Evolutionary conservation across 768 basidiomycete species (phyloP).

Genomic region (Rhodotorula babjevae): DNA sequence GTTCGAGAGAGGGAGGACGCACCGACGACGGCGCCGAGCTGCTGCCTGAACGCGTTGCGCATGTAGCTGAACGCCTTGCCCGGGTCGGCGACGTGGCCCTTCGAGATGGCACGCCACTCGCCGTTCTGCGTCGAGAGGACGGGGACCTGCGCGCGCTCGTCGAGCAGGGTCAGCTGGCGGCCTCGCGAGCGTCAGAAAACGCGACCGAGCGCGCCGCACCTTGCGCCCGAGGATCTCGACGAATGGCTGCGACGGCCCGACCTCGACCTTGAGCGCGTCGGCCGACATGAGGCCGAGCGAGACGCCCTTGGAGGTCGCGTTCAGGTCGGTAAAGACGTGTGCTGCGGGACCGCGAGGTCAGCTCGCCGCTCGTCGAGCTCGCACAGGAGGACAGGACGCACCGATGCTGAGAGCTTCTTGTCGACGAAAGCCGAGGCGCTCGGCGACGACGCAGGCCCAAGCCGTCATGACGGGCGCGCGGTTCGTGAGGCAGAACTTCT

Average conservation of each 20-base stretch:
- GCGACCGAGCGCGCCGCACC: constrained; percentile 51
- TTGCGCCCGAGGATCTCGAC: constrained; percentile 69
- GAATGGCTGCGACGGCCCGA: constrained; percentile 70
- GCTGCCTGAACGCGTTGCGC: constrained; percentile 70
- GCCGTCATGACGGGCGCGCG: constrained; percentile 92
- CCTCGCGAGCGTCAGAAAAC: not conserved
- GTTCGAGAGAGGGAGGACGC: constrained; percentile 46
- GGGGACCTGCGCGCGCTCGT: constrained; percentile 59
- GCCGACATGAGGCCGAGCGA: constrained; percentile 63
- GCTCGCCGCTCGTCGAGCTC: not conserved
- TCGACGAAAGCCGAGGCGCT: constrained; percentile 75
- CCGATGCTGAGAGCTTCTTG: constrained; percentile 91
- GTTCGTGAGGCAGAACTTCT: constrained; percentile 68
- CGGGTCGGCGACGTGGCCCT: constrained; percentile 65
- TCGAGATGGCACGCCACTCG: constrained; percentile 78
- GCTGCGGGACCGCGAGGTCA: constrained; percentile 52
- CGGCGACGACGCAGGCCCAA: constrained; percentile 83
- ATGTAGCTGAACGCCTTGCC: constrained; percentile 73
- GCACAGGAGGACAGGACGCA: constrained; percentile 43
- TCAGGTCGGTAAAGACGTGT: constrained; percentile 89
- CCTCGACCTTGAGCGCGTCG: constrained; percentile 50
- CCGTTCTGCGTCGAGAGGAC: constrained; percentile 65
- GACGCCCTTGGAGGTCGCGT: constrained; percentile 76
- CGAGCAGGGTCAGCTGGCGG: not conserved
- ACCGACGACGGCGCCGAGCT: constrained; percentile 74